Percentiles rank a stretch among this genome's conserved stretches.
phyloP scores from a whole-genome alignment of 2,329 filamentous ascomycete species.

The Celoporthe dispersa region DNA sequence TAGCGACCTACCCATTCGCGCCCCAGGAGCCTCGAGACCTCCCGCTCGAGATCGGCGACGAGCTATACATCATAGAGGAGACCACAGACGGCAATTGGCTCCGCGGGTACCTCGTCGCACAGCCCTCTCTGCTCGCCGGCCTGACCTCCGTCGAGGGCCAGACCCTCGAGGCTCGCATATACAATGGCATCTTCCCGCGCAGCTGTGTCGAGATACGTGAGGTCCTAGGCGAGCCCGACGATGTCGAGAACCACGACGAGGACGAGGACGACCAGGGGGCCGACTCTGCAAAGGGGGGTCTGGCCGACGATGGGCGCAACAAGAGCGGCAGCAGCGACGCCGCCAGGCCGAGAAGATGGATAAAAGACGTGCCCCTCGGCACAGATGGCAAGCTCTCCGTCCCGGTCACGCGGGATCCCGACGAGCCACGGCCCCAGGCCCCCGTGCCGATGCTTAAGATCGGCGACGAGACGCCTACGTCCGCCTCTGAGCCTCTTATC shows the following conservation, averaged over 20 bases:
- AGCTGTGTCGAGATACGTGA: slow-evolving; percentile 95
- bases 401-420: slow-evolving; percentile 63
- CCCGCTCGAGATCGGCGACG: slow-evolving; percentile 95
- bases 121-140: slow-evolving; percentile 88
- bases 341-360: slow-evolving; percentile 30
- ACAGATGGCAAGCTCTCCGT: slow-evolving; percentile 49
- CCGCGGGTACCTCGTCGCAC: slow-evolving; percentile 92
- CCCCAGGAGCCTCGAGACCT: slow-evolving; percentile 87
- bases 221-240: slow-evolving; percentile 77
- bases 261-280: slow-evolving; percentile 42
- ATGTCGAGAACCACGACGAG: slow-evolving; percentile 50
- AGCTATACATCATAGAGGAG: slow-evolving; percentile 98
- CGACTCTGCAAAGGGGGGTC: slow-evolving; percentile 61
- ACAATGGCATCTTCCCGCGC: slow-evolving; percentile 96
- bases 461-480: slow-evolving; percentile 94
- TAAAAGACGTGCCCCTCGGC: slow-evolving; percentile 45
- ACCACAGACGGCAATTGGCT: slow-evolving; percentile 92
- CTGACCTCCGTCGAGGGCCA: slow-evolving; percentile 90
- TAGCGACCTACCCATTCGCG: slow-evolving; percentile 92
- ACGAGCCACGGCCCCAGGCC: slow-evolving; percentile 78
- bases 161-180: slow-evolving; percentile 92
- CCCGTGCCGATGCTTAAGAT: slow-evolving; percentile 98
- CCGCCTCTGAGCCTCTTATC: slow-evolving; percentile 84
- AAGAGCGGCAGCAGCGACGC: slow-evolving; percentile 37
- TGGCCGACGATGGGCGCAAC: slow-evolving; percentile 44